Evolutionary conservation across 345 rosid genomes (phyloP), one percentile per base, ranked within the genome.

Genomic region (Eucalyptus curtisii): DNA sequence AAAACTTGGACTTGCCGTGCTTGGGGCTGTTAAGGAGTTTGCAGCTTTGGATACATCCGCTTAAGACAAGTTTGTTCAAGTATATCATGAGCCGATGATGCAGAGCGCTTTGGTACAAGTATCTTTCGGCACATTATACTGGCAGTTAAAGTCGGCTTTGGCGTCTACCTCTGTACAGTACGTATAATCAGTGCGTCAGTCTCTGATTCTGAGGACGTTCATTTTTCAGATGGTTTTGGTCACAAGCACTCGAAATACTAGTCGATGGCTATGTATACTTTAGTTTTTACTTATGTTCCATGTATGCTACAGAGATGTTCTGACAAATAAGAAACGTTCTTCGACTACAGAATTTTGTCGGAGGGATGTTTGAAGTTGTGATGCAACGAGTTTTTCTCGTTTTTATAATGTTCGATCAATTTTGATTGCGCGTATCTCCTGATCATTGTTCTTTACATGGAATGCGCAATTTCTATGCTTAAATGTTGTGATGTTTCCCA

Each of bases 1-100:
- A 84, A 96, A 94, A 45, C 47, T 45, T 45, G 47, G 47, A 45
- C 47, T 45, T 45, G 47, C 10, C 47, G 47, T 45, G 47, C 93
- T 95, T 89, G 88, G 92, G 71, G 98, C 97, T 76, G 92, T 92
- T 82, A 93, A 93, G 89, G 97, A 96, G 86, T 97, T 96, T 89
- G 90, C 88, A 61, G 99, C 99, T 82, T 85, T 98, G 95, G 99
- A 97, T 91, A 93, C 95, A 57, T 94, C 98, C 87, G 96, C 96
- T 25, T 91, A 97, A 92, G 95, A 95, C 92, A 93, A 93, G 87
- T 94, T 96, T 88, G 89, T 93, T 49, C 90, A 50, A 53, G 53
- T 88, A n/a, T n/a, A 16, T 30, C 88, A 68, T 89, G 89, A 88
- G 82, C 87, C 10, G 52, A 84, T 47, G 71, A 12, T 30, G 33